These are phyloP conservation scores for Globisporangium perplexum DNA, from an alignment of 352 stramenopile genomes.

Conservation along the genomic window DNA sequence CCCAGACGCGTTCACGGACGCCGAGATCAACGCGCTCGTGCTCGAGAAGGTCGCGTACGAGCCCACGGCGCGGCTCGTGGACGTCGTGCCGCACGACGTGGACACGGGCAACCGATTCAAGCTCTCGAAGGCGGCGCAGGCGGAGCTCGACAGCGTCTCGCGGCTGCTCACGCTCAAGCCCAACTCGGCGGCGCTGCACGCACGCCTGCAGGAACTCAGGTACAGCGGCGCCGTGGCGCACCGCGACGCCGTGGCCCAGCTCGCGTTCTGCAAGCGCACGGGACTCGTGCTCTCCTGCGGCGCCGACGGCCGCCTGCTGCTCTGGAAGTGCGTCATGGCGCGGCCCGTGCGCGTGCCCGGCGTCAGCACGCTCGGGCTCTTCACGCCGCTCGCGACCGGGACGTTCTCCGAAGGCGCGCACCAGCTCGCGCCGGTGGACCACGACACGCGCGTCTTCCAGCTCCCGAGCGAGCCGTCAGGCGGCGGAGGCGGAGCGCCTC, in stretches of 20 bases:
- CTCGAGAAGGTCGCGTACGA: conserved; percentile 59
- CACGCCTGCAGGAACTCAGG: conserved; percentile 38
- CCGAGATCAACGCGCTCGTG: conserved; percentile 55
- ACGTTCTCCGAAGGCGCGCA: conserved; percentile 51
- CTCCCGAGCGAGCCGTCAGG: conserved; percentile 32
- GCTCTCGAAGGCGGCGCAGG: conserved; percentile 39
- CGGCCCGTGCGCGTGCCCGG: conserved; percentile 49
- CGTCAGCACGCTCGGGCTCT: conserved; percentile 50
- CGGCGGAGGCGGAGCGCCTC: too few species aligned
- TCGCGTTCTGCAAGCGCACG: conserved; percentile 49
- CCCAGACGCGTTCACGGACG: conserved; percentile 53
- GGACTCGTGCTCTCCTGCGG: conserved; percentile 51
- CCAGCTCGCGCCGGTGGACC: conserved; percentile 22
- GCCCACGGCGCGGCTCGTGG: conserved; percentile 45
- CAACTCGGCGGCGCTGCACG: conserved; percentile 33
- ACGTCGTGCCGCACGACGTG: conserved; percentile 55
- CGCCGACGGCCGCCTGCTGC: conserved; percentile 35
- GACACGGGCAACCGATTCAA: conserved; percentile 69
- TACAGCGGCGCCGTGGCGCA: conserved; percentile 51
- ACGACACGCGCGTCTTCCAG: conserved; percentile 29
- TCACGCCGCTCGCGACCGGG: conserved; percentile 34
- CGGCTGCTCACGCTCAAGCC: conserved; percentile 43
- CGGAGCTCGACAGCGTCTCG: conserved; percentile 46
- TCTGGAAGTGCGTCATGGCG: conserved; percentile 53
- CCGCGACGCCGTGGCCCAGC: conserved; percentile 31